phyloP scores from a whole-genome alignment of 176 grass and related monocot species.

The Oryza glaberrima region DNA sequence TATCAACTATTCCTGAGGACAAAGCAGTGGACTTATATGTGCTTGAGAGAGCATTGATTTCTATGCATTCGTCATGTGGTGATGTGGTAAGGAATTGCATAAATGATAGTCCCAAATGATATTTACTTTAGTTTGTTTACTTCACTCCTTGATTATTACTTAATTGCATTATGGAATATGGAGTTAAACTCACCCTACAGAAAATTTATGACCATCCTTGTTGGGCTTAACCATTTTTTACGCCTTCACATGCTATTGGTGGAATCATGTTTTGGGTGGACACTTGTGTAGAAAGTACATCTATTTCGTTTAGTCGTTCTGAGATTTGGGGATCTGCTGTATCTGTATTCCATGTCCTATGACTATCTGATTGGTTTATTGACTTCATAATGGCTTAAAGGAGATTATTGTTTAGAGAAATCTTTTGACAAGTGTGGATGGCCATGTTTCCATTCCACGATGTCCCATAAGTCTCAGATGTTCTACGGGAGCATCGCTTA shows the following conservation, averaged over 20 bases:
- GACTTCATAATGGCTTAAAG: not conserved
- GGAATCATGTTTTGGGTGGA: not conserved
- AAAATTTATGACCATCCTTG: not conserved
- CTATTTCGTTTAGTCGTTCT: not conserved
- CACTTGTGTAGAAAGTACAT: not conserved
- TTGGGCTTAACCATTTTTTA: not conserved
- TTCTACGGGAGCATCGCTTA: not conserved
- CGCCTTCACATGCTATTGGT: constrained; percentile 1
- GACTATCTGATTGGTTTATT: not conserved
- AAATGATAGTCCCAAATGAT: not conserved
- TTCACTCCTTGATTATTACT: not conserved
- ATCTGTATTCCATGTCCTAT: not conserved
- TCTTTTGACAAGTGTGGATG: not conserved
- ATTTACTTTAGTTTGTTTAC: not conserved
- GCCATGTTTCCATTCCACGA: not conserved
- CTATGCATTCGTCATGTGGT: constrained; percentile 96
- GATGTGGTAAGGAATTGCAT: constrained; percentile 67
- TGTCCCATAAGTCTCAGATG: not conserved
- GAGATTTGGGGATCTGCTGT: not conserved
- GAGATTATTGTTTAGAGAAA: not conserved
- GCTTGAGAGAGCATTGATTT: constrained; percentile 91
- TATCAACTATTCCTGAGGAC: constrained; percentile 84
- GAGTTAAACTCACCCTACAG: not conserved
- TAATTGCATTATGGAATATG: not conserved
- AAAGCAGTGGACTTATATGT: constrained; percentile 97